Conservation (phyloP, 176 grass and related monocot genomes). For the Oryza meridionalis region DNA sequence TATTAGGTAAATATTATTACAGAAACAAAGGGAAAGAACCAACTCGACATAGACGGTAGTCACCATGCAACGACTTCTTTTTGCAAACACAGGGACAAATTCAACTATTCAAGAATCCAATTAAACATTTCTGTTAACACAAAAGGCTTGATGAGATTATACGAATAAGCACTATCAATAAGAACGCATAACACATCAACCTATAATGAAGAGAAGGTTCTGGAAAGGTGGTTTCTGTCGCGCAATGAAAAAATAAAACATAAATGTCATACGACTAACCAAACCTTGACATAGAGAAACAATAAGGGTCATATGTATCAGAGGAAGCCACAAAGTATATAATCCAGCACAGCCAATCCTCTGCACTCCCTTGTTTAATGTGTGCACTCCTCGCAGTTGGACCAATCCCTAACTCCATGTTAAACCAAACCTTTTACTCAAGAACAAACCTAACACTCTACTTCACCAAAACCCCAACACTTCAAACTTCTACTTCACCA, state of each 20-base stretch:
- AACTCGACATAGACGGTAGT: neutral
- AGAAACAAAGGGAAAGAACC: neutral
- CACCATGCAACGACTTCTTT: neutral
- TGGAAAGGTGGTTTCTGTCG: neutral
- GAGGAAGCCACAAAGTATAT: neutral
- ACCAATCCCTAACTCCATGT: neutral
- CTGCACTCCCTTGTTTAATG: too few species aligned
- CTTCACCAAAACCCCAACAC: too few species aligned
- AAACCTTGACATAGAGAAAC: neutral
- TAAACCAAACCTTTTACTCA: too few species aligned
- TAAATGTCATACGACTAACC: neutral
- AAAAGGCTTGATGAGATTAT: neutral
- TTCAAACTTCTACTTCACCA: too few species aligned
- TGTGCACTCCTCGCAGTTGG: neutral
- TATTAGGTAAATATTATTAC: neutral
- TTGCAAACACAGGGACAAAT: neutral
- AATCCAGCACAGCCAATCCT: too few species aligned
- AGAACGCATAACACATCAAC: neutral
- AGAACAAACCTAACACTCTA: neutral
- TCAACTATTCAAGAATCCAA: neutral
- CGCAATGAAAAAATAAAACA: neutral
- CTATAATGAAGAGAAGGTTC: neutral
- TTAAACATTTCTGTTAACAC: neutral
- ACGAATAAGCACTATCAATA: neutral
- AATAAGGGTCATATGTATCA: neutral